Conservation (phyloP, 2,329 filamentous ascomycete genomes). For the Cytospora mali region DNA sequence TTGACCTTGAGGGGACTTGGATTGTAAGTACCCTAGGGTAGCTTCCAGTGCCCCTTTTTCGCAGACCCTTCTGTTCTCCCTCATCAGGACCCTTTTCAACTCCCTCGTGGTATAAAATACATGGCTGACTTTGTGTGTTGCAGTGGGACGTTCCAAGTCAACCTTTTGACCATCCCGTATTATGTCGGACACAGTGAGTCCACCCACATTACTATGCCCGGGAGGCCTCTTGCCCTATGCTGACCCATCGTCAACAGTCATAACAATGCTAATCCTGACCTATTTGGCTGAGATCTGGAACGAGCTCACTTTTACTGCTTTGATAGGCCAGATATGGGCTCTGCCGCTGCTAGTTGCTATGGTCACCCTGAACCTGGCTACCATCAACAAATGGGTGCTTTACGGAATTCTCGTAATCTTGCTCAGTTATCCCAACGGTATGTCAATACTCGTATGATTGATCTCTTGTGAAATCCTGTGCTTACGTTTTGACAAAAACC, state of each 20-base stretch:
- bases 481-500: not conserved
- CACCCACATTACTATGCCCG: not conserved
- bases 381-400: constrained; percentile 45
- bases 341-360: constrained; percentile 61
- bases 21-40: constrained; percentile 47
- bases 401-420: constrained; percentile 46
- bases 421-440: constrained; percentile 45
- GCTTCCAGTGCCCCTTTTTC: not conserved
- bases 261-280: constrained; percentile 42
- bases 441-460: constrained; percentile 27
- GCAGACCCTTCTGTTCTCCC: not conserved
- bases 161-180: constrained; percentile 64
- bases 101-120: too few relatives aligned
- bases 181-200: constrained; percentile 39
- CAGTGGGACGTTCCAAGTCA: constrained; percentile 59
- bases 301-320: constrained; percentile 51
- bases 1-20: constrained; percentile 59
- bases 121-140: not conserved
- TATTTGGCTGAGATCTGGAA: constrained; percentile 49
- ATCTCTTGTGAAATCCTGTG: constrained; percentile 28
- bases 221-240: not conserved
- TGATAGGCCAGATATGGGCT: constrained; percentile 59
- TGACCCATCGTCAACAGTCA: constrained; percentile 31
- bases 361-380: constrained; percentile 42
- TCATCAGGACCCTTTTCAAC: not conserved